phyloP scores from a whole-genome alignment of 2,329 filamentous ascomycete species.

The Colletotrichum falcatum region DNA sequence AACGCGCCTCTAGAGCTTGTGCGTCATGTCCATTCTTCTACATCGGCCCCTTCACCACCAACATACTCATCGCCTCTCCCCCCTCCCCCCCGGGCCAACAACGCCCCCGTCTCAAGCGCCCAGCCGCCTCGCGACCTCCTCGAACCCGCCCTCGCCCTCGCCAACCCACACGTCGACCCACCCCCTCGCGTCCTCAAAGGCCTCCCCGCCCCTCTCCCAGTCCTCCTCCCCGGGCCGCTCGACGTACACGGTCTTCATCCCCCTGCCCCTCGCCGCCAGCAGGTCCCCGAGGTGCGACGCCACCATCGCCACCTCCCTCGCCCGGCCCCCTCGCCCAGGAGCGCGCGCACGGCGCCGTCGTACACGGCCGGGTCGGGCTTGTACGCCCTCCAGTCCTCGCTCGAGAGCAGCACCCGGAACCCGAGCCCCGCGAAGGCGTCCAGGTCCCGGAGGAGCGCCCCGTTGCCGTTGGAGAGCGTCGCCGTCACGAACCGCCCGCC shows the following conservation, averaged over 20 bases:
- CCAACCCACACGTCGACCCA: conserved; percentile 57
- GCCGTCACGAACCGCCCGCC: conserved; percentile 66
- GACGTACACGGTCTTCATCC: conserved; percentile 79
- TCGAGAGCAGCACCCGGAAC: conserved; percentile 73
- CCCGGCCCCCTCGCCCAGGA: conserved; percentile 59
- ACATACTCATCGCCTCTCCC: not conserved
- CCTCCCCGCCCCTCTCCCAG: conserved; percentile 63
- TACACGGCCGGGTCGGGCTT: conserved; percentile 80
- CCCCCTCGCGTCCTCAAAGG: conserved; percentile 61
- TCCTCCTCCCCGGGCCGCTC: conserved; percentile 76
- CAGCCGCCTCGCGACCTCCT: conserved; percentile 47
- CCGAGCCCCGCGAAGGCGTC: conserved; percentile 67
- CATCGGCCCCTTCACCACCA: not conserved
- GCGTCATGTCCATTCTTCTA: not conserved
- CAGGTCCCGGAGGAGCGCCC: conserved; percentile 74
- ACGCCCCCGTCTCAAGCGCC: conserved; percentile 14
- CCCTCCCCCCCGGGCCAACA: too few species aligned
- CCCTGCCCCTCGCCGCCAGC: conserved; percentile 71
- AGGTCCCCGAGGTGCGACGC: conserved; percentile 81
- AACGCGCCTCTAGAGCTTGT: not conserved
- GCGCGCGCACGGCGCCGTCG: conserved; percentile 70
- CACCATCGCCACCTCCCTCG: conserved; percentile 78
- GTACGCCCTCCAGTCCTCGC: conserved; percentile 79
- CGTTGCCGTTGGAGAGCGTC: conserved; percentile 82
- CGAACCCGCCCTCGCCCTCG: conserved; percentile 49